phyloP scores from a whole-genome alignment of 768 basidiomycete genomes.

The Hygrocybe coccinea region DNA sequence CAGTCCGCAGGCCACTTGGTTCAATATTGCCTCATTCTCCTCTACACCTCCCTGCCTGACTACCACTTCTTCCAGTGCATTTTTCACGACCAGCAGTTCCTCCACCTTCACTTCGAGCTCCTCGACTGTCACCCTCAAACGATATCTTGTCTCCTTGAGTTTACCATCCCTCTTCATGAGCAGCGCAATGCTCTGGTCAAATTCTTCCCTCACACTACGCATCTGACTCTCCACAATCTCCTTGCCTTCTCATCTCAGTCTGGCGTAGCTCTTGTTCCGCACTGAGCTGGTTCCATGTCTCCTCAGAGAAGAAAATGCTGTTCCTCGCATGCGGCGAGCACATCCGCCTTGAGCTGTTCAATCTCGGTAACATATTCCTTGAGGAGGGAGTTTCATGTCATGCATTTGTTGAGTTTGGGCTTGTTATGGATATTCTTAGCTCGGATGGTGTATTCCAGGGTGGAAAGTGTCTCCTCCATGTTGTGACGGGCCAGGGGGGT shows the following conservation, averaged over 20 bases:
- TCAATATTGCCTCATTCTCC: constrained; percentile 68
- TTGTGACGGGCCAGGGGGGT: constrained; percentile 91
- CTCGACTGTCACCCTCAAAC: constrained; percentile 48
- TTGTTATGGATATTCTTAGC: constrained; percentile 95
- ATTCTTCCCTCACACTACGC: constrained; percentile 71
- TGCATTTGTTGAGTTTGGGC: constrained; percentile 91
- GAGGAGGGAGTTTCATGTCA: constrained; percentile 86
- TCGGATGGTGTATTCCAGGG: constrained; percentile 89
- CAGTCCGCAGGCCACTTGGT: constrained; percentile 58
- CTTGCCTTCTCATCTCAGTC: constrained; percentile 80
- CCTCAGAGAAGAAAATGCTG: constrained; percentile 89
- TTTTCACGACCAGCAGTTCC: constrained; percentile 53
- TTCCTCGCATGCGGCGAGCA: constrained; percentile 89
- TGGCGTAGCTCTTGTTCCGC: constrained; percentile 70
- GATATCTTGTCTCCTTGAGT: constrained; percentile 55
- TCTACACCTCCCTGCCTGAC: constrained; percentile 77
- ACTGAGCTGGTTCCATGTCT: constrained; percentile 81
- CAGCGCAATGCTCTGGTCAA: too few relatives aligned
- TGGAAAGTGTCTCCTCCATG: too few relatives aligned
- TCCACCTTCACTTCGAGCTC: constrained; percentile 49
- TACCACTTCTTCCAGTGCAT: constrained; percentile 71
- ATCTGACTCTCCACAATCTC: constrained; percentile 79
- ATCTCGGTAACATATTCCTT: constrained; percentile 95
- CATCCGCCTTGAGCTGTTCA: constrained; percentile 84
- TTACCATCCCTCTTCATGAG: constrained; percentile 86